A percentile compares a stretch with the other conserved stretches of the same genome.
phyloP scores from a whole-genome alignment of 2,329 filamentous ascomycete species.

The Malbranchea zuffiana region DNA sequence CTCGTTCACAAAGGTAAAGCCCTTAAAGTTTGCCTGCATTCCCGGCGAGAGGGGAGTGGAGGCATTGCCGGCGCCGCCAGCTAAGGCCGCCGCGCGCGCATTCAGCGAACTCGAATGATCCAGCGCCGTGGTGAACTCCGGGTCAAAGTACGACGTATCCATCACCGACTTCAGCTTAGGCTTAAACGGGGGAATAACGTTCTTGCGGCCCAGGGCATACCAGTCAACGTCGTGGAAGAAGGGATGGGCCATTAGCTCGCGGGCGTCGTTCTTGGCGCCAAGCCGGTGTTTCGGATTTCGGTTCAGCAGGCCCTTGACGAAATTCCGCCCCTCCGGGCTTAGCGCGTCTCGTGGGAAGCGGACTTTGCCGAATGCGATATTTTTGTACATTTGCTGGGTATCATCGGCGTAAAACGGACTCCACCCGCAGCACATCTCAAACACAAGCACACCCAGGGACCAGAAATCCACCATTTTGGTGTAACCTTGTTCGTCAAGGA shows the following conservation, averaged over 20 bases:
- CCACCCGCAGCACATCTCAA: conserved; percentile 99
- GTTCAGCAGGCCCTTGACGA: conserved; percentile 94
- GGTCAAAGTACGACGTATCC: conserved; percentile 96
- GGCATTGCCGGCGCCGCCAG: conserved; percentile 67
- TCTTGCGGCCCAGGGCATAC: conserved; percentile 76
- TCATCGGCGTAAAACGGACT: conserved; percentile 98
- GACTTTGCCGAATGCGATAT: conserved; percentile 98
- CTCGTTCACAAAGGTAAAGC: conserved; percentile 98
- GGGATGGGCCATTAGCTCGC: conserved; percentile 84
- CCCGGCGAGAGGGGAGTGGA: conserved; percentile 89
- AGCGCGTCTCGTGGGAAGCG: conserved; percentile 90
- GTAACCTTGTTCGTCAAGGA: conserved; percentile 92
- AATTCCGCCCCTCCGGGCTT: conserved; percentile 89
- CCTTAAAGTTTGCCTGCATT: conserved; percentile 95
- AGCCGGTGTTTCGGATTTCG: conserved; percentile 92
- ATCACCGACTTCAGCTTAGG: conserved; percentile 92
- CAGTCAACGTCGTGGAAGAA: conserved; percentile 96
- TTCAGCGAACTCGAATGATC: conserved; percentile 81
- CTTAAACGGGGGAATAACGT: conserved; percentile 93
- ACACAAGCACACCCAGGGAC: conserved; percentile 93
- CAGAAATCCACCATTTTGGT: conserved; percentile 99
- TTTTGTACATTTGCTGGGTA: conserved; percentile 99
- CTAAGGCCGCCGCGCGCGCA: conserved; percentile 75
- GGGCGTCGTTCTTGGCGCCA: conserved; percentile 80
- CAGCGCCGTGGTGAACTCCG: conserved; percentile 92